phyloP scores from a whole-genome alignment of 768 basidiomycete genomes.

The Symmetrospora coprosmae region DNA sequence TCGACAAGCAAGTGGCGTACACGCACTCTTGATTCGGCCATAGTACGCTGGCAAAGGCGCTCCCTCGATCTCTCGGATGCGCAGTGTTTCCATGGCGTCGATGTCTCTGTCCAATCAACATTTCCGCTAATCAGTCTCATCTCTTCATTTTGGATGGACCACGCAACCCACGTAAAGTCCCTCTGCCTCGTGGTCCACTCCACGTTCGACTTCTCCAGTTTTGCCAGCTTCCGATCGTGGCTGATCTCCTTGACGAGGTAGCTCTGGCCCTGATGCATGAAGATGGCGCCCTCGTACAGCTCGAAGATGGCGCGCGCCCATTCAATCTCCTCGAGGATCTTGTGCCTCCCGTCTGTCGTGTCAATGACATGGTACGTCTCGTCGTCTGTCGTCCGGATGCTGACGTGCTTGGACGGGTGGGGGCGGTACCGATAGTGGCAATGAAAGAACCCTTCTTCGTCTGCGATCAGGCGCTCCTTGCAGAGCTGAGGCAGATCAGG shows the following conservation, averaged over 20 bases:
- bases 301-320: slow-evolving; percentile 71
- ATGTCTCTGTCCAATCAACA: slow-evolving; percentile 45
- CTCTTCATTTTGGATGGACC: no score
- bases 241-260: slow-evolving; percentile 66
- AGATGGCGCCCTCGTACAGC: slow-evolving; percentile 72
- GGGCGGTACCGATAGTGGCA: slow-evolving; percentile 65
- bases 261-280: slow-evolving; percentile 72
- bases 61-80: slow-evolving; percentile 52
- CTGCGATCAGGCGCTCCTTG: slow-evolving; percentile 47
- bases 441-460: slow-evolving; percentile 79
- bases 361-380: slow-evolving; percentile 65
- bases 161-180: slow-evolving; percentile 59
- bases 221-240: slow-evolving; percentile 62
- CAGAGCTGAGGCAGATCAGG: slow-evolving; percentile 49
- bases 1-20: neutral
- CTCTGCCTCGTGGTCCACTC: slow-evolving; percentile 68
- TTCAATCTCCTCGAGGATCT: slow-evolving; percentile 66
- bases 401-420: slow-evolving; percentile 55
- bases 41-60: slow-evolving; percentile 52
- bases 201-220: slow-evolving; percentile 57
- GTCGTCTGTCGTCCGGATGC: slow-evolving; percentile 63
- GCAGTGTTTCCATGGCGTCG: slow-evolving; percentile 59
- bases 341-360: slow-evolving; percentile 41
- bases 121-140: neutral
- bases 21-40: slow-evolving; percentile 42